A percentile compares a stretch with the other conserved stretches of the same genome.
Evolutionary conservation across 441 rosid genomes (phyloP).

Genomic region (Erysimum cheiri): DNA sequence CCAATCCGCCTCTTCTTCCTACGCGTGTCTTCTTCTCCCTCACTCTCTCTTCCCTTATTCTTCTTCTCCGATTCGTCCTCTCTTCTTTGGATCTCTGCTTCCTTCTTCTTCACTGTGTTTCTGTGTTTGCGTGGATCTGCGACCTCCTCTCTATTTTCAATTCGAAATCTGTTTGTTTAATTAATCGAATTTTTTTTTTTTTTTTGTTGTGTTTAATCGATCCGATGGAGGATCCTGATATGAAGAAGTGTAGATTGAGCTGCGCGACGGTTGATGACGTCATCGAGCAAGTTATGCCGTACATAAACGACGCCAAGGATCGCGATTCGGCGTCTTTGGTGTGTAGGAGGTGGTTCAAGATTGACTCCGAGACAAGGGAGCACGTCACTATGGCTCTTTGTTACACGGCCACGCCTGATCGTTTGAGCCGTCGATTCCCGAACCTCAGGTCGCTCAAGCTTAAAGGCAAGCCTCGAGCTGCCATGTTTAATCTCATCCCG

Average conservation of each 20-base stretch:
- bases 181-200: neutral
- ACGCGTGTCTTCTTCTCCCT: constrained; percentile 38
- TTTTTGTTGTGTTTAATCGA: neutral
- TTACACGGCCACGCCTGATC: constrained; percentile 75
- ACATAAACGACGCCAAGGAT: constrained; percentile 71
- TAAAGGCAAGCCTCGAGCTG: constrained; percentile 90
- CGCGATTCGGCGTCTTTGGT: constrained; percentile 82
- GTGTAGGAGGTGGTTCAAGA: constrained; percentile 72
- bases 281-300: constrained; percentile 65
- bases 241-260: constrained; percentile 39
- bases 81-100: constrained; percentile 2
- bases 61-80: neutral
- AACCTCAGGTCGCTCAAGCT: constrained; percentile 80
- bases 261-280: constrained; percentile 59
- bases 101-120: neutral
- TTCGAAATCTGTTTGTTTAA: neutral
- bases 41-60: constrained; percentile 33
- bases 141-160: neutral
- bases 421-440: constrained; percentile 61
- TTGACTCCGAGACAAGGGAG: constrained; percentile 78
- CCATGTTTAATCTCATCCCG: constrained; percentile 88
- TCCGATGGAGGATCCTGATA: constrained; percentile 44
- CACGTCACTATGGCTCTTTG: constrained; percentile 87
- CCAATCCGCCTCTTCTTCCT: constrained; percentile 31
- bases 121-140: constrained; percentile 1